Percentiles rank a stretch among this genome's conserved stretches.
Evolutionary conservation across 1,139 yeast genomes (phyloP).

Genomic region (Yamadazyma siamensis): DNA sequence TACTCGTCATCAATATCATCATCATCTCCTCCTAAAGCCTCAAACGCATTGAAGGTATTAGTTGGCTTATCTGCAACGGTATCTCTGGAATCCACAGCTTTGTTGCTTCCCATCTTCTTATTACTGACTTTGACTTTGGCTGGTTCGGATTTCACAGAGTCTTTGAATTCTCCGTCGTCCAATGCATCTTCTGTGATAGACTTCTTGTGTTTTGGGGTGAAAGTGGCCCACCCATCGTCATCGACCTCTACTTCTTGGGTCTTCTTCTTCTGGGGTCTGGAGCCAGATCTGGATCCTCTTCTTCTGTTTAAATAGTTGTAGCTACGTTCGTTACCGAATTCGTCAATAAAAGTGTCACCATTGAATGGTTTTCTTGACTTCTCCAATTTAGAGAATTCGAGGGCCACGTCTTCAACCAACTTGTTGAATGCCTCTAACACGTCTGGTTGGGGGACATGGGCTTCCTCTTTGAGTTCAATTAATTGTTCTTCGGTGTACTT

Average conservation of each 20-base stretch:
- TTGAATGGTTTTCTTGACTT: conserved; percentile 34
- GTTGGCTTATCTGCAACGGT: conserved; percentile 65
- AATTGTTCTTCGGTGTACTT: conserved; percentile 73
- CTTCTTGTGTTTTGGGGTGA: conserved; percentile 45
- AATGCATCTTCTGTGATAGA: conserved; percentile 47
- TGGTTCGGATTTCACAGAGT: conserved; percentile 37
- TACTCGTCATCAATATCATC: conserved; percentile 25
- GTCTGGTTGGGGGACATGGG: conserved; percentile 57
- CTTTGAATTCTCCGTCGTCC: conserved; percentile 49
- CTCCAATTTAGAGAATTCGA: conserved; percentile 16
- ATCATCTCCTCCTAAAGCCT: conserved; percentile 66
- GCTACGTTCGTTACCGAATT: conserved; percentile 45
- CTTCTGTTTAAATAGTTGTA: conserved; percentile 53
- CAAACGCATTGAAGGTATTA: conserved; percentile 71
- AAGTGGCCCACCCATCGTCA: conserved; percentile 81
- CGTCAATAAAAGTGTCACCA: conserved; percentile 50
- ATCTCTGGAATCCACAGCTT: conserved; percentile 71
- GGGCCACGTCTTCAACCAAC: conserved; percentile 61
- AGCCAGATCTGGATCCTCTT: conserved; percentile 52
- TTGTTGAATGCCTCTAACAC: conserved; percentile 63
- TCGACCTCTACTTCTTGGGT: conserved; percentile 56
- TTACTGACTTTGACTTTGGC: conserved; percentile 64
- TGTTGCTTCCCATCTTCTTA: conserved; percentile 70
- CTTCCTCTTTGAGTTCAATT: conserved; percentile 52
- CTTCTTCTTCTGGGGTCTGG: conserved; percentile 55